These are phyloP conservation scores for Tolypocladium sp. DNA, from an alignment of 2,329 filamentous ascomycete species.

Conservation along the genomic window DNA sequence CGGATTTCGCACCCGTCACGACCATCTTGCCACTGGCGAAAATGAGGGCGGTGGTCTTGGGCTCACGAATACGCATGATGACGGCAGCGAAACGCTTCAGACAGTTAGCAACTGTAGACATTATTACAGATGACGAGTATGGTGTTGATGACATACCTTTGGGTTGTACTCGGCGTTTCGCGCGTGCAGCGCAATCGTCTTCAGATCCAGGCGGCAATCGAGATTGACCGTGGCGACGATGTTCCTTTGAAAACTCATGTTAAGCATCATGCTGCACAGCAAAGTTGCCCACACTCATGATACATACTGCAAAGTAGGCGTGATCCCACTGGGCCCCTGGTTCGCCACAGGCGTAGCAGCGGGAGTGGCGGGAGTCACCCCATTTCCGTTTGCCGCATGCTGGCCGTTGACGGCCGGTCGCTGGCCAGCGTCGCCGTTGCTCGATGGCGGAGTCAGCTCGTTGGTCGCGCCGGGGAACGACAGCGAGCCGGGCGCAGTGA, in stretches of 20 bases:
- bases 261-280: conserved; percentile 41
- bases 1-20: conserved; percentile 93
- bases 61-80: conserved; percentile 99
- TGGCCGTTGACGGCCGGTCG: conserved; percentile 32
- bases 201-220: conserved; percentile 92
- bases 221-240: conserved; percentile 98
- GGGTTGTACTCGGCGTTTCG: conserved; percentile 98
- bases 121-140: not conserved
- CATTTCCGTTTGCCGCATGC: conserved; percentile 58
- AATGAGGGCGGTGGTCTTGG: conserved; percentile 96
- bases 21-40: conserved; percentile 99
- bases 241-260: conserved; percentile 60
- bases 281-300: conserved; percentile 24
- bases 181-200: conserved; percentile 97
- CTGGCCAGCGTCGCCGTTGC: conserved; percentile 49
- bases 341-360: conserved; percentile 82
- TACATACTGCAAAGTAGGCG: conserved; percentile 95
- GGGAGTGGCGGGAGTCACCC: conserved; percentile 82
- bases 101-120: conserved; percentile 6
- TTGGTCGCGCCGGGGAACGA: conserved; percentile 81
- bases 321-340: conserved; percentile 78
- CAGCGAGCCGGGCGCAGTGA: conserved; percentile 84
- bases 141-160: conserved; percentile 56
- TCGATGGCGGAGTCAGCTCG: conserved; percentile 73
- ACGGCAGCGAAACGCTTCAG: conserved; percentile 90